Conservation (phyloP, 1,139 yeast species). For the Hansenula anomala region DNA sequence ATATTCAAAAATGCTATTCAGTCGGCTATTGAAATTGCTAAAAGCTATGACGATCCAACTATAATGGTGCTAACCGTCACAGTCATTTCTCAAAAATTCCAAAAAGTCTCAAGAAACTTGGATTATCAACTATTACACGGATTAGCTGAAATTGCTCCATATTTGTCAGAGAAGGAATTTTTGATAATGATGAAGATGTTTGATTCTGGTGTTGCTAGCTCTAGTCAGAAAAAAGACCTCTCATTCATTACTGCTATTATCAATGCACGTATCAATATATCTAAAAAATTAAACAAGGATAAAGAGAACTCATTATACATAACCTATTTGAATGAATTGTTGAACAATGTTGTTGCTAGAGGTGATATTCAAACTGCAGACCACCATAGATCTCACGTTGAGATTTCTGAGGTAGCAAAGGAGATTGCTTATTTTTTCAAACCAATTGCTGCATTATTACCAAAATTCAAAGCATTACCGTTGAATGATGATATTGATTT, state of each 20-base stretch:
- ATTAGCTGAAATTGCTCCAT: slow-evolving; percentile 47
- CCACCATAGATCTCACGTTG: slow-evolving; percentile 78
- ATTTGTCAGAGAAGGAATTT: slow-evolving; percentile 48
- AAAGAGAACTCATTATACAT: slow-evolving; percentile 44
- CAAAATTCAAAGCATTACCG: slow-evolving; percentile 41
- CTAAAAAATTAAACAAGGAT: slow-evolving; percentile 38
- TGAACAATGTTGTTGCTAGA: slow-evolving; percentile 63
- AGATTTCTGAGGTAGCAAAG: slow-evolving; percentile 71
- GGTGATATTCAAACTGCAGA: slow-evolving; percentile 82
- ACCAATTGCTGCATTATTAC: slow-evolving; percentile 75
- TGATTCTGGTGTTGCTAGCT: slow-evolving; percentile 33
- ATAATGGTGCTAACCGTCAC: slow-evolving; percentile 81
- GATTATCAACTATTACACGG: slow-evolving; percentile 45
- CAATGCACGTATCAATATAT: slow-evolving; percentile 47
- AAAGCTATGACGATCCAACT: slow-evolving; percentile 64
- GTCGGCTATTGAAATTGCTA: slow-evolving; percentile 69
- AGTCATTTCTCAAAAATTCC: slow-evolving; percentile 76
- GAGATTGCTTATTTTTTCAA: slow-evolving; percentile 64
- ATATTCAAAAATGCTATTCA: slow-evolving; percentile 60
- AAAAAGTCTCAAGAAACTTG: slow-evolving; percentile 33
- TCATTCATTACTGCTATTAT: slow-evolving; percentile 33
- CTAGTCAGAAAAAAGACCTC: slow-evolving; percentile 28
- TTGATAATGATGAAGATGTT: slow-evolving; percentile 42
- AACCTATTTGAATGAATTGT: slow-evolving; percentile 59
- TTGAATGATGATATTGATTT: slow-evolving; percentile 28